Base-by-base conservation (phyloP, 208 protist genomes). In the Trypanosoma platydactyli region DNA sequence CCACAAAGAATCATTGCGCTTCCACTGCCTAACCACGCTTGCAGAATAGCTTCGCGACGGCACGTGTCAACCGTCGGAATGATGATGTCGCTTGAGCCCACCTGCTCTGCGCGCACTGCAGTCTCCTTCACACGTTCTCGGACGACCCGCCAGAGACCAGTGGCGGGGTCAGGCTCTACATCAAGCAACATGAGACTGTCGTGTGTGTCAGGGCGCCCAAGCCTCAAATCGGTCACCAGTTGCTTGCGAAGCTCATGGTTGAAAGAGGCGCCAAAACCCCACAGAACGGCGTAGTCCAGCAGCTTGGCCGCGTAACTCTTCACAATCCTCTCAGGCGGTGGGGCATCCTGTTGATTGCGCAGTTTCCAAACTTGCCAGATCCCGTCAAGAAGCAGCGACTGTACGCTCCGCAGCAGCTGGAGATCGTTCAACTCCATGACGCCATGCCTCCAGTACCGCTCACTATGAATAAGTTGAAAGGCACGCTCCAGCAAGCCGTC, bases 41-140 rank as follows among this genome's bases (percentile, higher is more conserved):
- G 74, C 11, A 99, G 71, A 6, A 99, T 76, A 40, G 96, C 89
- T 71, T 99, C 93, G 73, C 99, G 98, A 6, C 98, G 88, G 35
- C 90, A 92, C 15, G 99, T 99, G 79, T 99, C 99, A 13, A 99
- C 82, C 9, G 99, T 99, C 18, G 97, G 89, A 59, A 99, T 98
- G 16, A 99, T 91, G 2, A 96, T 93, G 77, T 99, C 96, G 68
- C 93, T 89, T 20, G 82, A 79, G 2, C 88, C 83, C 6, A 99
- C 87, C 65, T 97, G 86, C 71, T 98, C 88, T 13, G 96, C 84
- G 38, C 91, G 81, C 41, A 99, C 83, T 11, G 95, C 86, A 11
- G 92, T 89, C 51, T 75, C 59, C 60, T 84, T 71, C 44, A 98
- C 92, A 27, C 84, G 80, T 22, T 88, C 64, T 49, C 82, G 81